Conservation (phyloP, 2,329 filamentous ascomycete species). For the Paecilomyces sp. region DNA sequence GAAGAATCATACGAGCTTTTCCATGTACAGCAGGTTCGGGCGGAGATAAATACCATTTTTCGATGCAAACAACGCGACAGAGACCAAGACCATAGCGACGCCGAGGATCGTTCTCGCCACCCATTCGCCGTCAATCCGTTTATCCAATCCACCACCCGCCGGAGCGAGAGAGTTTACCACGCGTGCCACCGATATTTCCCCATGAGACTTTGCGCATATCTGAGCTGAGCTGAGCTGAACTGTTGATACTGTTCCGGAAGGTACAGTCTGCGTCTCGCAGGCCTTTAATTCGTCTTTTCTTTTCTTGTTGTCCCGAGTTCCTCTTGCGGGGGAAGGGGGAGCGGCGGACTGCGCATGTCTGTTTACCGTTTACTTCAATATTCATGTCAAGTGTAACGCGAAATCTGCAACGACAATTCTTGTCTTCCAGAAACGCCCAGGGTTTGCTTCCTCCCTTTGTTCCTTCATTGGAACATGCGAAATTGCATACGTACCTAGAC, state of each 20-base stretch:
- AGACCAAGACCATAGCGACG: constrained; percentile 19
- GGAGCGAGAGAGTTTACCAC: constrained; percentile 4
- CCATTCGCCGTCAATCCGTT: not conserved
- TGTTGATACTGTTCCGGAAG: not conserved
- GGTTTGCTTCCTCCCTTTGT: constrained; percentile 1
- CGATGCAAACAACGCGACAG: constrained; percentile 7
- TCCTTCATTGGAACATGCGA: not conserved
- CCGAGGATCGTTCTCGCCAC: constrained; percentile 14
- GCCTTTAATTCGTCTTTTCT: constrained; percentile 6
- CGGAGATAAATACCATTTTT: constrained; percentile 62
- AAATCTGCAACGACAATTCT: constrained; percentile 20
- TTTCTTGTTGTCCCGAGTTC: constrained; percentile 8
- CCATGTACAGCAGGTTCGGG: constrained; percentile 82
- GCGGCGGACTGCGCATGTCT: constrained; percentile 20
- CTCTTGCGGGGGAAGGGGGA: constrained; percentile 18
- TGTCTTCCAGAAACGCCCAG: constrained; percentile 12
- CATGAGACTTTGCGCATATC: not conserved
- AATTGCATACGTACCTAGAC: not conserved
- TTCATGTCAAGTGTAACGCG: constrained; percentile 22
- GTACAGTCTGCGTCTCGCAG: not conserved
- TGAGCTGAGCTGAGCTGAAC: not conserved
- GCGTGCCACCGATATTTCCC: constrained; percentile 8
- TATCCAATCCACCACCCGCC: constrained; percentile 9
- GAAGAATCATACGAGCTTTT: constrained; percentile 62
- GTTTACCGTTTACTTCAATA: constrained; percentile 17